Evolutionary conservation across 75 land plant genomes (phyloP), one percentile per base, ranked within the genome.

Genomic region (Ceratopteris richardii): DNA sequence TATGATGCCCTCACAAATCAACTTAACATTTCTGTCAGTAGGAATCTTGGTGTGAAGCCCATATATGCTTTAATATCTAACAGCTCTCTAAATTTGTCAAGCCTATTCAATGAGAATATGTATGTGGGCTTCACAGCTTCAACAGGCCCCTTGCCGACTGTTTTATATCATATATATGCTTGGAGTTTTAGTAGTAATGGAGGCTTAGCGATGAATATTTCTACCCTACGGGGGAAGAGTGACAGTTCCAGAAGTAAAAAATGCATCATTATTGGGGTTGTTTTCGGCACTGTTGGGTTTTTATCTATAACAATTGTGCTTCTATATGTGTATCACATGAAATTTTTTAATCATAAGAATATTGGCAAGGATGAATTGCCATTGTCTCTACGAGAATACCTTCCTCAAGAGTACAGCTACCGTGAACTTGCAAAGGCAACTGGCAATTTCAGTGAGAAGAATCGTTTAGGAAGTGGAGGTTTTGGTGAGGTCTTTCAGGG

Each of bases 361-460:
- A n/a, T n/a, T n/a, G n/a, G n/a, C n/a, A n/a, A n/a, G n/a, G 80
- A 80, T 19, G 77, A 80, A 11, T 66, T 69, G 78, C 77, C 74
- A 52, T 36, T 70, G 25, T 69, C 68, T 43, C 67, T 41, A 12
- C 65, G 56, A 1, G 31, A 47, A 9, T 33, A 64, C 25, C 65
- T 54, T 36, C 86, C 89, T 2, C 66, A 21, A 12, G 25, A 54
- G 20, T 51, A 63, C 27, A 29, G 25, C 6, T 64, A 53, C 18
- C 23, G 20, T 1, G 66, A 64, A 3, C 57, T 64, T 1, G 31
- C 18, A 18, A 14, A 27, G 12, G 68, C 52, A 1, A 66, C 68
- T 0, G 10, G 10, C 1, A 28, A 19, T 31, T 66, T 64, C 14
- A 43, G 23, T 0, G 16, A 27, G 21, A 44, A 62, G 17, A 13